phyloP scores from a whole-genome alignment of 2,329 filamentous ascomycete genomes.

The Monascus ruber region DNA sequence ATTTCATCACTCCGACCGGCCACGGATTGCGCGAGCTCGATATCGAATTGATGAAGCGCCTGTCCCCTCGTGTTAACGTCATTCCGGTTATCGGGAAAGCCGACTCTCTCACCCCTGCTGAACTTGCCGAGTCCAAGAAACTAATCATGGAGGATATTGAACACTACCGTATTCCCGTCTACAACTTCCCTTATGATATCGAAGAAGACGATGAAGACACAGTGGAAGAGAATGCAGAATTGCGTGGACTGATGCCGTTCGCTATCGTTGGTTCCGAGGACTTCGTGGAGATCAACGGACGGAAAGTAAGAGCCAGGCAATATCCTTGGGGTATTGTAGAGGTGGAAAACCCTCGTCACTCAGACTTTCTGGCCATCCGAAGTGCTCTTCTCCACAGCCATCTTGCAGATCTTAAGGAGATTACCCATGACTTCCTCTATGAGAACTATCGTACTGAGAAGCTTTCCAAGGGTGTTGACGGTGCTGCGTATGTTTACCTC shows the following conservation, averaged over 20 bases:
- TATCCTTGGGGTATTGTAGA: conserved; percentile 99
- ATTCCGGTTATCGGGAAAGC: conserved; percentile 98
- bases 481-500: conserved; percentile 60
- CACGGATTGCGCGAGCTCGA: conserved; percentile 97
- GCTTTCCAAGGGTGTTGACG: conserved; percentile 97
- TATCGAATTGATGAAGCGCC: conserved; percentile 98
- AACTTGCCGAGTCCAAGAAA: conserved; percentile 98
- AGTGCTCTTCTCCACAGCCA: conserved; percentile 96
- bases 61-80: conserved; percentile 95
- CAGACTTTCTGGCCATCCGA: conserved; percentile 93
- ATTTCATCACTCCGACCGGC: conserved; percentile 98
- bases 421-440: conserved; percentile 98
- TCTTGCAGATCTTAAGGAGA: conserved; percentile 96
- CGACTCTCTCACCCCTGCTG: conserved; percentile 89
- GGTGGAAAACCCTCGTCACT: conserved; percentile 98
- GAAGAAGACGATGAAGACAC: conserved; percentile 99
- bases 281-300: conserved; percentile 82
- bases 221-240: conserved; percentile 96
- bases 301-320: conserved; percentile 84
- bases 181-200: conserved; percentile 99
- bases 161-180: conserved; percentile 98
- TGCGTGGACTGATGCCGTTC: conserved; percentile 95
- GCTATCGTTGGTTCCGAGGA: conserved; percentile 98
- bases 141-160: conserved; percentile 99
- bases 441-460: conserved; percentile 99